Evolutionary conservation across 2,329 filamentous ascomycete species (phyloP), one percentile per base, ranked within the genome.

Genomic region (Scedosporium minutisporum): DNA sequence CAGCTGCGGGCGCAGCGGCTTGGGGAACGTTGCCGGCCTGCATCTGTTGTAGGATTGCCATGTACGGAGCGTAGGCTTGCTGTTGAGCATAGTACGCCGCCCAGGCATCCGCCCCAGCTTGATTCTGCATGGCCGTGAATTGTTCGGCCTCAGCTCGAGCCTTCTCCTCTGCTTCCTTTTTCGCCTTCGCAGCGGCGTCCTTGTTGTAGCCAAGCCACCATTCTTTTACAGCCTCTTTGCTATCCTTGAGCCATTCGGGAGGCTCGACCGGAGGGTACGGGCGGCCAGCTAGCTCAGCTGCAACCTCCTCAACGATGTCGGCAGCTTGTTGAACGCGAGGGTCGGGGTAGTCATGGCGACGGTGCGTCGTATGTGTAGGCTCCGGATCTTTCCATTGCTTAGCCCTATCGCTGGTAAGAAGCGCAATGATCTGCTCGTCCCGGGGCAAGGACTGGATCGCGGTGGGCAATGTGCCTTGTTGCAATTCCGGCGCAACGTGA

Each of bases 171-270:
- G 76, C 73, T 29, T 73, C 72, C 59, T 70, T 74, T 62, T 76
- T 76, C 57, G 78, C 72, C 57, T 73, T 74, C 1, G 70, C 68
- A 7, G 74, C 71, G 12, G 69, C 57, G 60, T 77, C 77, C 64
- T 73, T 76, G 62, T 76, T 75, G 65, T 77, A 80, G 0, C 80
- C 81, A 10, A 77, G 70, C 73, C 78, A 80, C 82, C 83, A 86
- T 65, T 82, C 78, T 9, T 77, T 76, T 0, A 79, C 73, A 64
- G 77, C 77, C 38, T 78, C 78, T 2, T 76, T 70, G 38, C 80
- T 75, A 23, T 77, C 71, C 9, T 71, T 72, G 65, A 85, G 76
- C 77, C 82, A 83, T 18, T 77, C 76, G 1, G 84, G 82, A 3
- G 83, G 80, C 53, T 80, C 76, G 1, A 69, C 78, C 2, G 82